phyloP scores from a whole-genome alignment of 148 eudicot genomes.

The Talinum fruticosum region DNA sequence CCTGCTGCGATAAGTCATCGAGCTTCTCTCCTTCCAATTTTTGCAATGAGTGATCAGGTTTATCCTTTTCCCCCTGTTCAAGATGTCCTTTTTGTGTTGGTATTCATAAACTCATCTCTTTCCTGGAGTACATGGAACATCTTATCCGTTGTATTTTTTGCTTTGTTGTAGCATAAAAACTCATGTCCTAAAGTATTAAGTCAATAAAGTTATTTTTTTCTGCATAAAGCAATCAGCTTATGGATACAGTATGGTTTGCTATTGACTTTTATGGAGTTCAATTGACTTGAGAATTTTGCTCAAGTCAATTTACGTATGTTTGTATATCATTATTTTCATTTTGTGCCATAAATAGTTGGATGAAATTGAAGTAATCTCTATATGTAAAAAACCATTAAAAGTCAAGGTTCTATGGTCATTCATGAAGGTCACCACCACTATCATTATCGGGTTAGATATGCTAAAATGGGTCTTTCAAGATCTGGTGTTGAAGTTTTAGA shows the following conservation, averaged over 20 bases:
- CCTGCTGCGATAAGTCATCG: neutral
- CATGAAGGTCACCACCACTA: neutral
- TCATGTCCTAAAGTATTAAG: neutral
- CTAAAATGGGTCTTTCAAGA: conserved; percentile 15
- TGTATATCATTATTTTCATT: neutral
- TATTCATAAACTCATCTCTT: neutral
- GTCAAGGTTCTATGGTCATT: neutral
- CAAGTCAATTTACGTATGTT: neutral
- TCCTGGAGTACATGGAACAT: neutral
- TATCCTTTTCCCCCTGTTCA: neutral
- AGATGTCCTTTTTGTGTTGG: neutral
- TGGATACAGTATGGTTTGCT: neutral
- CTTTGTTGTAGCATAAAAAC: neutral
- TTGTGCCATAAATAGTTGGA: neutral
- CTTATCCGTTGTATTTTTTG: neutral
- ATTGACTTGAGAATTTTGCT: neutral
- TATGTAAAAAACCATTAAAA: neutral
- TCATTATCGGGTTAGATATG: neutral
- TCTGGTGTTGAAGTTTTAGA: conserved; percentile 30
- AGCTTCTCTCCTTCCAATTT: neutral
- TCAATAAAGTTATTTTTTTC: neutral
- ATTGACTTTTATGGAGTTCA: neutral
- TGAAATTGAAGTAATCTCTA: no score
- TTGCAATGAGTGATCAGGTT: neutral
- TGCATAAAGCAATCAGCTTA: neutral